A percentile compares a stretch with the other conserved stretches of the same genome.
Evolutionary conservation across 1,284 basidiomycete species (phyloP).

Genomic region (Ganoderma lucidum): DNA sequence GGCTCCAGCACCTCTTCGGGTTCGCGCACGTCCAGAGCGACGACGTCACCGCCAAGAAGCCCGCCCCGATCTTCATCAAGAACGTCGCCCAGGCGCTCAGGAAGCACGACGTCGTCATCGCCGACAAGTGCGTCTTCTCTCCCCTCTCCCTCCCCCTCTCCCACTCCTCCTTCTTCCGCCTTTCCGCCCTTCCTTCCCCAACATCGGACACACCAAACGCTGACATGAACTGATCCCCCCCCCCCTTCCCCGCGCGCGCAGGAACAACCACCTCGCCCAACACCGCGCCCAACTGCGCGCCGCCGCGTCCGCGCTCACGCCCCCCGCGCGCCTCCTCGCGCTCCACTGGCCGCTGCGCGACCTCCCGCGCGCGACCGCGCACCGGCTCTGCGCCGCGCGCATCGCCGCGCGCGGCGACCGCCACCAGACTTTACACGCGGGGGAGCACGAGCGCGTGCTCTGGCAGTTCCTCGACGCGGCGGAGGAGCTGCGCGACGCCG

Average conservation of each 20-base stretch:
- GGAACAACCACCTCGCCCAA: conserved; percentile 87
- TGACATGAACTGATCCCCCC: not conserved
- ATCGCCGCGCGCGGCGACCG: conserved; percentile 79
- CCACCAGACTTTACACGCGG: conserved; percentile 81
- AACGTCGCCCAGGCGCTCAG: conserved; percentile 75
- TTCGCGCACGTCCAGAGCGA: conserved; percentile 95
- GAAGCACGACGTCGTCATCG: conserved; percentile 81
- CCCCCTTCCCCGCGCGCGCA: conserved; percentile 45
- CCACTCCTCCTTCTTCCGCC: too few relatives aligned
- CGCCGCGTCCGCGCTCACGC: conserved; percentile 49
- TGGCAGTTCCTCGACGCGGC: conserved; percentile 78
- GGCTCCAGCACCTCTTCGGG: conserved; percentile 80
- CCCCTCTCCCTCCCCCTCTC: too few relatives aligned
- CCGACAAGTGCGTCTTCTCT: conserved; percentile 75
- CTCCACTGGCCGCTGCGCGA: conserved; percentile 77
- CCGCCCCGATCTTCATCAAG: conserved; percentile 80
- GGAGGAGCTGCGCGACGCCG: conserved; percentile 70
- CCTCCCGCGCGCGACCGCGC: conserved; percentile 60
- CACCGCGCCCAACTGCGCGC: conserved; percentile 79
- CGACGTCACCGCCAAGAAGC: conserved; percentile 84
- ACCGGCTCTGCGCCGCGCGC: conserved; percentile 82
- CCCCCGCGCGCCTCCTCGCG: conserved; percentile 76
- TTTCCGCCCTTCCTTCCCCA: not conserved
- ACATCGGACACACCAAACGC: too few relatives aligned
- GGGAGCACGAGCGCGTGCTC: conserved; percentile 82